phyloP scores from a whole-genome alignment of 2,329 filamentous ascomycete genomes.

The Chaetomium sp. region DNA sequence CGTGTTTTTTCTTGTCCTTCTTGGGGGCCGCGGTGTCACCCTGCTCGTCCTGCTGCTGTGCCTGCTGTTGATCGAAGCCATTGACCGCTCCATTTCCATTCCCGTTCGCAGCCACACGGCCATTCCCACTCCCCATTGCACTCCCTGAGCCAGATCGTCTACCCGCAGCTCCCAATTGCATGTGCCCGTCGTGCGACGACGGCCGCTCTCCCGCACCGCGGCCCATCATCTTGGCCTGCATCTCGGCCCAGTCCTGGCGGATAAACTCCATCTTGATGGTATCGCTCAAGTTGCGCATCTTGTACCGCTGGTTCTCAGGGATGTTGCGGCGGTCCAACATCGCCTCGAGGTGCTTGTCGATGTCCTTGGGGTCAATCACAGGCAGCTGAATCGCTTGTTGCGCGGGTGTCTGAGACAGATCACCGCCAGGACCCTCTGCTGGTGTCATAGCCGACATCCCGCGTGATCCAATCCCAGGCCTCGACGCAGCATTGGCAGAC shows the following conservation, averaged over 20 bases:
- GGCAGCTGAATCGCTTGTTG: slow-evolving; percentile 14
- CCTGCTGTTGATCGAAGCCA: too few relatives aligned
- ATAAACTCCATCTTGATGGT: slow-evolving; percentile 96
- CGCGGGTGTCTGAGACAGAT: too few relatives aligned
- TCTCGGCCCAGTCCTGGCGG: slow-evolving; percentile 75
- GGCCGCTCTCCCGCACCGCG: slow-evolving; percentile 27
- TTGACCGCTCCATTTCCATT: too few relatives aligned
- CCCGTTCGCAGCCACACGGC: too few relatives aligned
- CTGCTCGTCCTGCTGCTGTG: slow-evolving; percentile 30
- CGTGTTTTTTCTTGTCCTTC: slow-evolving; percentile 51
- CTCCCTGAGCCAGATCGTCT: too few relatives aligned
- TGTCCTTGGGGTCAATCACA: slow-evolving; percentile 46
- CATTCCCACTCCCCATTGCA: too few relatives aligned
- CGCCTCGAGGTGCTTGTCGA: slow-evolving; percentile 53
- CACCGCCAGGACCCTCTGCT: neutral
- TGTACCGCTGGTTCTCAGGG: slow-evolving; percentile 85
- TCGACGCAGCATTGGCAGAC: neutral
- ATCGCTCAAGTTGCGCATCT: slow-evolving; percentile 83
- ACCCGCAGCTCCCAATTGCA: slow-evolving; percentile 8
- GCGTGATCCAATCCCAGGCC: slow-evolving; percentile 30
- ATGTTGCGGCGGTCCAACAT: slow-evolving; percentile 83
- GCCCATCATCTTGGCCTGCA: slow-evolving; percentile 39
- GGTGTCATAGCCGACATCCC: slow-evolving; percentile 27
- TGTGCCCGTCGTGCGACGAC: slow-evolving; percentile 38
- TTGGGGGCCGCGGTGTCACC: slow-evolving; percentile 27